Evolutionary conservation across 1,284 basidiomycete species (phyloP), one percentile per base, ranked within the genome.

Genomic region (Rhizoctonia solani): DNA sequence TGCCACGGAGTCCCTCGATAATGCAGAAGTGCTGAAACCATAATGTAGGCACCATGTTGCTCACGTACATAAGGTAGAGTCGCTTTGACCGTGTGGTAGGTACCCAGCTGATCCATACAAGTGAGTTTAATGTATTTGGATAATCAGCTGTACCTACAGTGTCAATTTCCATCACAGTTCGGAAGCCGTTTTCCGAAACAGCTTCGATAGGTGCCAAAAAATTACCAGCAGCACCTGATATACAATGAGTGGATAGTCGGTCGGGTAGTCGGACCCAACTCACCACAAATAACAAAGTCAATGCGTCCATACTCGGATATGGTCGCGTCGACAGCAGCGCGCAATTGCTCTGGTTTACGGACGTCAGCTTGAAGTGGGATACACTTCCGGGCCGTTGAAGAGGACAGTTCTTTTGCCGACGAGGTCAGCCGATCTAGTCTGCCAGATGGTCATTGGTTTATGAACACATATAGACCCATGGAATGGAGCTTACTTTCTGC

Each of bases 281-380:
- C 75, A 87, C 95, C 94, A 74, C 93, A 94, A 66, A 98, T 92
- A 66, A 98, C 95, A 77, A 92, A 96, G 79, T 99, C 95, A 72
- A 99, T 94, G 70, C 83, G 81, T 0, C 95, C 95, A 75, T 91
- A 96, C 71, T 81, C 81, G 69, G 87, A 85, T 25, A 95, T 82
- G 0, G 91, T 86, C 75, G 86, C 83, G 42, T 85, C 79, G 19
- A 93, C 95, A 2, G 95, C 95, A 8, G 83, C 83, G 71, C 86
- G 82, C 53, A 99, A 76, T 41, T 87, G 82, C 37, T 87, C 83
- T 0, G 90, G 86, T 50, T 91, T 81, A 54, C 95, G 82, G 13
- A 98, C 96, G 74, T 98, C 96, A 0, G 85, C 94, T 67, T 89
- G 84, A 13, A 84, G 81, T 3, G 92, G 81, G 14, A 98, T 74